Percentiles rank a stretch among this genome's conserved stretches.
Evolutionary conservation across 352 stramenopile genomes (phyloP).

Genomic region (Phytophthora pisi): DNA sequence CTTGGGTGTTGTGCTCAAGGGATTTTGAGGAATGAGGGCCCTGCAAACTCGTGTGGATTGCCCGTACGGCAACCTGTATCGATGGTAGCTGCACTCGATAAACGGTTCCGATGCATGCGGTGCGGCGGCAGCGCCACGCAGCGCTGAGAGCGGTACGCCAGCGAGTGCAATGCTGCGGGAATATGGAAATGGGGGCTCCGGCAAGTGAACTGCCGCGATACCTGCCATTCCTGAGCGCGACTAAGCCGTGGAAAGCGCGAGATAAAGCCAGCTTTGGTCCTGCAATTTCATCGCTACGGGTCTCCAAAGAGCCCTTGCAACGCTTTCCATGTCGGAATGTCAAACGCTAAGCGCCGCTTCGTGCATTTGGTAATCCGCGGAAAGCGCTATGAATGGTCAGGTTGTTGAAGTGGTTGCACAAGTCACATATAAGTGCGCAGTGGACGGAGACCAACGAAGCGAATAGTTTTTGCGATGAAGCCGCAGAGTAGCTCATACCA

Average conservation of each 20-base stretch:
- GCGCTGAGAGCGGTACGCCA: slow-evolving; percentile 3
- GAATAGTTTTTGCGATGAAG: background rate
- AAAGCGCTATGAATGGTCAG: slow-evolving; percentile 20
- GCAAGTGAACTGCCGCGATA: background rate
- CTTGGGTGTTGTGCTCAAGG: slow-evolving; percentile 5
- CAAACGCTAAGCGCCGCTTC: slow-evolving; percentile 21
- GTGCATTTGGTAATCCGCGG: slow-evolving; percentile 21
- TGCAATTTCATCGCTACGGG: slow-evolving; percentile 3
- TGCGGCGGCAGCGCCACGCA: slow-evolving; percentile 26
- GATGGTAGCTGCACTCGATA: background rate
- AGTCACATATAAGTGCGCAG: slow-evolving; percentile 1
- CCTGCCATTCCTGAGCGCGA: slow-evolving; percentile 1
- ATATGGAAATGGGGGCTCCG: slow-evolving; percentile 27
- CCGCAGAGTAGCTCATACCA: background rate
- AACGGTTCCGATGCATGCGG: slow-evolving; percentile 22
- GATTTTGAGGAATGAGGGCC: slow-evolving; percentile 24
- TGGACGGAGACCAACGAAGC: background rate
- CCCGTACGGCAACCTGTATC: background rate
- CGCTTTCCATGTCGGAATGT: slow-evolving; percentile 7
- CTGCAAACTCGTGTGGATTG: background rate
- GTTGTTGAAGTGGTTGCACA: slow-evolving; percentile 24
- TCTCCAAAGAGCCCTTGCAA: background rate
- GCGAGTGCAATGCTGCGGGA: slow-evolving; percentile 5
- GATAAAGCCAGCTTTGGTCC: slow-evolving; percentile 19
- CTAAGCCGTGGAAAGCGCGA: slow-evolving; percentile 10